These are phyloP conservation scores for Paramecium sonneborni DNA, from an alignment of 73 alveolate genomes.

Conservation along the genomic window DNA sequence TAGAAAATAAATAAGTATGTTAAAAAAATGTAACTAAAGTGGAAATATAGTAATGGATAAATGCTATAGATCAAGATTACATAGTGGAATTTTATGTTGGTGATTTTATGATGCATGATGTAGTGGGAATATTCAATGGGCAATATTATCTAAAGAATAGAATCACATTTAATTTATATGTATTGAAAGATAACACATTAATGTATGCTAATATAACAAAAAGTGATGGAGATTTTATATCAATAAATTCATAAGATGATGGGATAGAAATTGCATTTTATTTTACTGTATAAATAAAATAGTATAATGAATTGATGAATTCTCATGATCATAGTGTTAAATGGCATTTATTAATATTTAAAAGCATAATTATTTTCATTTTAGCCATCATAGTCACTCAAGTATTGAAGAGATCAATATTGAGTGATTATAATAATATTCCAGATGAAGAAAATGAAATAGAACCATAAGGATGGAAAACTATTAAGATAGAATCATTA, in stretches of 20 bases:
- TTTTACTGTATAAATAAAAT: not conserved
- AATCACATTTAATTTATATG: slow-evolving; percentile 51
- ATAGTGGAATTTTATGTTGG: slow-evolving; percentile 52
- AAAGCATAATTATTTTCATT: not conserved
- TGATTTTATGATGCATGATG: slow-evolving; percentile 28
- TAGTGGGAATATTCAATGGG: slow-evolving; percentile 36
- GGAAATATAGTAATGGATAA: slow-evolving; percentile 30
- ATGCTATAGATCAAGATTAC: slow-evolving; percentile 39
- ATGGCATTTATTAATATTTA: not conserved
- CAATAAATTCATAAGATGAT: not conserved
- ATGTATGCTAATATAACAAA: slow-evolving; percentile 24
- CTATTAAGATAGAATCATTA: slow-evolving; percentile 46
- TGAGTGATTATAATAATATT: not conserved
- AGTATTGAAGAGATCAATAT: not conserved
- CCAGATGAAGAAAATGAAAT: slow-evolving; percentile 62
- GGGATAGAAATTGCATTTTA: not conserved
- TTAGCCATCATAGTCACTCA: not conserved
- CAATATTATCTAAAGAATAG: slow-evolving; percentile 44
- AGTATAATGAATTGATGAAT: not conserved
- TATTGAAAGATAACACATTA: not conserved
- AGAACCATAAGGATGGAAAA: slow-evolving; percentile 23
- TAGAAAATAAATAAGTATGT: not conserved
- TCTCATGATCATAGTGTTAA: not conserved
- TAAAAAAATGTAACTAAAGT: not conserved
- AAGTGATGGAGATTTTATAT: not conserved